phyloP scores from a whole-genome alignment of 2,329 filamentous ascomycete species.

The Fusarium gaditjirri region DNA sequence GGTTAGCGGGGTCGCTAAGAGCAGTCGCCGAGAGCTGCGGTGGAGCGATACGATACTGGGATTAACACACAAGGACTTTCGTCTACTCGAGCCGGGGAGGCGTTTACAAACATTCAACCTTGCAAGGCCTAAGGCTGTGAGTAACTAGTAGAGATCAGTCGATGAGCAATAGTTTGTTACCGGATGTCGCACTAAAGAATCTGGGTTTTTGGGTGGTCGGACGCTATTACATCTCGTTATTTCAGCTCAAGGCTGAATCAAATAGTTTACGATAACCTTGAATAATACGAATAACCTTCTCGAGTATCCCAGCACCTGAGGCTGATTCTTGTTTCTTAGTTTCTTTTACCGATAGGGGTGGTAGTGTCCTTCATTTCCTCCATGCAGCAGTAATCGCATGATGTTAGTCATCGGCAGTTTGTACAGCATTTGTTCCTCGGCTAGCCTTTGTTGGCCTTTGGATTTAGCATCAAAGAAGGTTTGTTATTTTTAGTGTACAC shows the following conservation, averaged over 20 bases:
- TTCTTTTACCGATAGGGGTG: not conserved
- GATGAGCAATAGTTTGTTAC: constrained; percentile 1
- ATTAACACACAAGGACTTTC: constrained; percentile 5
- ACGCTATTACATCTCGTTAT: not conserved
- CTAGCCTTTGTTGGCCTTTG: not conserved
- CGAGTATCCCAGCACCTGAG: not conserved
- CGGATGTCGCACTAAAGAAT: constrained; percentile 28
- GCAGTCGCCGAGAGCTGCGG: constrained; percentile 22
- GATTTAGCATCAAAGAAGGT: not conserved
- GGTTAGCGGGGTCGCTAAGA: constrained; percentile 18
- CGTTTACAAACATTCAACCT: constrained; percentile 2
- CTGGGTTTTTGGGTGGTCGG: not conserved
- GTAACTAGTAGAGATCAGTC: not conserved
- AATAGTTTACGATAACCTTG: not conserved
- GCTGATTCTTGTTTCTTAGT: not conserved
- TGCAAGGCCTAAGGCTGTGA: not conserved
- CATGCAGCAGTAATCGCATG: constrained; percentile 4
- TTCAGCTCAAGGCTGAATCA: constrained; percentile 6
- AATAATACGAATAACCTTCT: constrained; percentile 9
- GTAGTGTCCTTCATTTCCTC: constrained; percentile 6
- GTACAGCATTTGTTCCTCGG: not conserved
- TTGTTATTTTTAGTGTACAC: constrained; percentile 23
- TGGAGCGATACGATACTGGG: constrained; percentile 20
- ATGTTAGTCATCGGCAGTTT: not conserved
- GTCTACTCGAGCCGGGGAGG: not conserved